Evolutionary conservation across 208 protist species (phyloP), one percentile per base, ranked within the genome.

Genomic region (Crithidia sp.): DNA sequence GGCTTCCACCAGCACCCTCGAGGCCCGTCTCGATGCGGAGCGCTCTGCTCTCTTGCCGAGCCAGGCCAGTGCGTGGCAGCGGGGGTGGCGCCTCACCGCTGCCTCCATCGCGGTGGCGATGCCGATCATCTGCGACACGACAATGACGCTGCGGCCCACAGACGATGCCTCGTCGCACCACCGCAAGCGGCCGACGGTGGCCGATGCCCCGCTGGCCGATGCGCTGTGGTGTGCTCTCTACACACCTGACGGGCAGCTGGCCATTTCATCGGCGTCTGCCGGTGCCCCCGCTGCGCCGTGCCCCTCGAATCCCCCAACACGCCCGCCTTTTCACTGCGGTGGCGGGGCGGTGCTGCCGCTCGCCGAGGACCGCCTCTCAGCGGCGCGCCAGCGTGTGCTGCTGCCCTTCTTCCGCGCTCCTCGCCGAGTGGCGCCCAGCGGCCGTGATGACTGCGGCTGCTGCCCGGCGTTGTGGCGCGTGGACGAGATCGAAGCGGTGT

Each of bases 371-470:
- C 62, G 70, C 12, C 57, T 85, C 5, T 37, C 73, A 49, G 47
- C 65, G 3, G 83, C 78, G 14, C 80, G 84, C 0, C 75, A 90
- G 50, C 72, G 80, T 7, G 79, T 87, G 4, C 67, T 90, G 28
- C 53, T 87, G 0, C 85, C 82, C 0, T 85, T 87, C 37, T 53
- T 89, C 39, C 44, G 82, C 7, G 61, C 60, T 7, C 77, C 79
- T 12, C 71, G 79, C 7, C 44, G 36, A 3, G 36, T 44, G 16
- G 39, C 28, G 40, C 65, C 53, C 4, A n/a, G n/a, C 28, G 54
- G 28, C 28, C 28, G 28, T 28, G 28, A 28, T 28, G 28, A 17
- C 54, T 58, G 54, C 28, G 7, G 7, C 28, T 50, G 53, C 53
- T 79, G 70, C 45, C 77, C 81, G 4, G 53, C 67, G 53, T 16